These are phyloP conservation scores for Hemisphaericaspora xylanilytica DNA, from an alignment of 1,139 yeast genomes.

Conservation along the genomic window DNA sequence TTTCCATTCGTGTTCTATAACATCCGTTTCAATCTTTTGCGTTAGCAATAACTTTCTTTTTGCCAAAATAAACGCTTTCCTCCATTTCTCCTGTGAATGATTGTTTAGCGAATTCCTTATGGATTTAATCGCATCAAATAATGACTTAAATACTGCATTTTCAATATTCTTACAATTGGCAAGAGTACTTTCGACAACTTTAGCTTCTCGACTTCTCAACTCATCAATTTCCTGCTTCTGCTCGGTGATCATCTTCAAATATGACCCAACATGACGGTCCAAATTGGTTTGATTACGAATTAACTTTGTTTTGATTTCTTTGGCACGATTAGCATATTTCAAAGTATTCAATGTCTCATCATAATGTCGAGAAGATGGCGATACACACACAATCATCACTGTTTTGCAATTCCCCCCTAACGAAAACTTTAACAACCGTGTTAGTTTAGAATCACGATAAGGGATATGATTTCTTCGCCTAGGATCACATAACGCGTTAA, in stretches of 20 bases:
- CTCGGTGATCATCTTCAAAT: slow-evolving; percentile 80
- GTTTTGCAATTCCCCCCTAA: slow-evolving; percentile 95
- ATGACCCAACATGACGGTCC: slow-evolving; percentile 85
- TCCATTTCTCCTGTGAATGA: slow-evolving; percentile 45
- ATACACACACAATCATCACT: slow-evolving; percentile 91
- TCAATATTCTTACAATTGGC: slow-evolving; percentile 27
- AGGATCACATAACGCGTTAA: slow-evolving; percentile 83
- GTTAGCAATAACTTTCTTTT: slow-evolving; percentile 54
- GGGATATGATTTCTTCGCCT: slow-evolving; percentile 74
- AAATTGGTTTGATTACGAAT: slow-evolving; percentile 72
- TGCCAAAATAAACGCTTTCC: slow-evolving; percentile 51
- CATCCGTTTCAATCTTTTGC: slow-evolving; percentile 40
- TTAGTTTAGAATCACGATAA: slow-evolving; percentile 83
- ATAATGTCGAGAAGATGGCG: slow-evolving; percentile 82
- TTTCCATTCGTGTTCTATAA: slow-evolving; percentile 15
- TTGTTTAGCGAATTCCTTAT: slow-evolving; percentile 38
- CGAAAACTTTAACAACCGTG: slow-evolving; percentile 80
- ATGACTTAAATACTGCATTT: slow-evolving; percentile 34
- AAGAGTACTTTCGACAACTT: slow-evolving; percentile 36
- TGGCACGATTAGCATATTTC: slow-evolving; percentile 88
- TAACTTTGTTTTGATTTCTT: slow-evolving; percentile 81
- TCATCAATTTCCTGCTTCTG: slow-evolving; percentile 78
- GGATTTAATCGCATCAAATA: slow-evolving; percentile 41
- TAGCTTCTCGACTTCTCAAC: slow-evolving; percentile 53
- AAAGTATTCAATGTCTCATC: slow-evolving; percentile 90